Evolutionary conservation across 768 basidiomycete species (phyloP), one percentile per base, ranked within the genome.

Genomic region (Gelatoporia subvermispora): DNA sequence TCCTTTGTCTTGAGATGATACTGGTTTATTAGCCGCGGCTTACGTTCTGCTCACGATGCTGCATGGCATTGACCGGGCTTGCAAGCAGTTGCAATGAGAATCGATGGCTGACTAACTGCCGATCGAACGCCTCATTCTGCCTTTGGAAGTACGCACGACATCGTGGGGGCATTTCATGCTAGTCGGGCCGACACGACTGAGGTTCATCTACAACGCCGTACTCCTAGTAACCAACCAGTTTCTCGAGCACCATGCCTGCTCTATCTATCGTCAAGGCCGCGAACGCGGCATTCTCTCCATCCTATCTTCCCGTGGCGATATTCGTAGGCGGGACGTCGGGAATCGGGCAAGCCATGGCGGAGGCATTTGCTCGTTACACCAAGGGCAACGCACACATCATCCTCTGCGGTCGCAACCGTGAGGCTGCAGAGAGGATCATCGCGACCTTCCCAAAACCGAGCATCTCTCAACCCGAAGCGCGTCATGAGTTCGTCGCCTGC

Each of bases 361-460:
- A 71, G 40, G 64, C 68, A 5, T 72, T 79, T 42, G 77, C 74
- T 4, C 52, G 57, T 1, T 64, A 71, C 54, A 73, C 75, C 0
- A 70, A 76, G 20, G 76, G 77, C 9, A 72, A 74, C 40, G 68
- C 72, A 21, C 70, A 75, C 52, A 77, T 82, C 59, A 60, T 81
- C 54, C 67, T 80, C 47, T 68, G 77, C 24, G 78, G 78, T 0
- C 70, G 78, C 38, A 79, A 79, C 62, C 67, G 68, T 37, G 61
- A 51, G 15, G 74, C 78, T 4, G 79, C 76, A 2, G 69, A 78
- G 28, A 45, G 58, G 17, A 71, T 77, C 52, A 65, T 82, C 47
- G 67, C 72, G 40, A 49, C 53, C 22, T 57, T 79, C 40, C 74
- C 75, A 24, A 64, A 65, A 50, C 63, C 66, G 17, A 46, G 47